Evolutionary conservation across 768 basidiomycete genomes (phyloP), one percentile per base, ranked within the genome.

Genomic region (Naganishia kalamii): DNA sequence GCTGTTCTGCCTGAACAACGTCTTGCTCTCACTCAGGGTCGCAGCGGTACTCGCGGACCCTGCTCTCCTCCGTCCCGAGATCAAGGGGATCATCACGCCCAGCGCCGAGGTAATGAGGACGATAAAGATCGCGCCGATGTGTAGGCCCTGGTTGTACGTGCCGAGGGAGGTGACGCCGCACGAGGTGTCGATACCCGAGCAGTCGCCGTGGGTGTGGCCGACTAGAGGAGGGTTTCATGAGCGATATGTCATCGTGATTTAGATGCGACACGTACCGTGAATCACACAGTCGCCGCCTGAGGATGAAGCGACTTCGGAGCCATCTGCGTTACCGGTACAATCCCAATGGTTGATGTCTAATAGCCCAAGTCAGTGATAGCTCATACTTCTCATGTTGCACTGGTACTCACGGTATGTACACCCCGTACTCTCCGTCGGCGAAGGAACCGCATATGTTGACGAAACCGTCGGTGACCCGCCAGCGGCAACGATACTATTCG

Each of bases 121-220:
- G 69, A 72, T 71, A 60, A 76, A 76, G 54, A 76, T 60, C 5
- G 71, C 57, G 10, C 67, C 73, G 50, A 76, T 70, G 62, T 76
- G 74, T 4, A 76, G 50, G 29, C 60, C 57, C 63, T 71, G 68
- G 60, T 73, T 68, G 70, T 70, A 76, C 57, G 67, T 37, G 27
- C 40, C 46, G 8, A 50, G 41, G 47, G 21, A 30, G 35, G 50
- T 57, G 12, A 54, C 35, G 10, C 50, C 62, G 35, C 54, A 63
- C 23, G 35, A 47, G 21, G 71, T 71, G 7, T 72, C 60, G 25
- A 65, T 66, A 17, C 71, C 68, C 13, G 70, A 72, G 49, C 74
- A 75, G 60, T 75, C 71, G 15, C 74, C 74, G 54, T 75, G 74
- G 4, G 68, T 71, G 46, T 70, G 71, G 7, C 70, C 71, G 43